A percentile compares a stretch with the other conserved stretches of the same genome.
Conservation (phyloP, 495 filamentous ascomycete genomes). For the Trichoderma gamsii region DNA sequence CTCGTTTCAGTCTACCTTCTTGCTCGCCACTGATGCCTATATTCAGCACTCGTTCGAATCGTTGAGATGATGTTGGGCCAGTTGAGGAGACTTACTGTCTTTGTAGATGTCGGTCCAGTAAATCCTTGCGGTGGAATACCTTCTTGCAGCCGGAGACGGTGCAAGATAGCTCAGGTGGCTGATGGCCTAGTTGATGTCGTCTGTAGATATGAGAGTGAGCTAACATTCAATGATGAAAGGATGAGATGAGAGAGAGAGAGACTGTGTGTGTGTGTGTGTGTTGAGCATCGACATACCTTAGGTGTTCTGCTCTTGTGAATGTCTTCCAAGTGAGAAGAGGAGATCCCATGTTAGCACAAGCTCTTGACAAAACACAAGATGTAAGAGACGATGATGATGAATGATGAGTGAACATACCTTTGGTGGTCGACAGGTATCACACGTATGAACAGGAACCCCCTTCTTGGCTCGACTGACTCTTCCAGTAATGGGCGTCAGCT, state of each 20-base stretch:
- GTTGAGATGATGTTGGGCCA: slow-evolving; percentile 18
- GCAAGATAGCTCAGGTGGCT: slow-evolving; percentile 62
- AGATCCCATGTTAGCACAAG: slow-evolving; percentile 19
- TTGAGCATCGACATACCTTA: slow-evolving; percentile 48
- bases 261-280: not conserved
- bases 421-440: slow-evolving; percentile 54
- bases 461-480: slow-evolving; percentile 80
- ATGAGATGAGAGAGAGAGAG: not conserved
- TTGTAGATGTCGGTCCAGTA: slow-evolving; percentile 72
- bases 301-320: slow-evolving; percentile 81
- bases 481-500: slow-evolving; percentile 63
- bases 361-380: not conserved
- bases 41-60: slow-evolving; percentile 34
- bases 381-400: not conserved
- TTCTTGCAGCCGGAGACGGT: slow-evolving; percentile 55
- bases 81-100: slow-evolving; percentile 58
- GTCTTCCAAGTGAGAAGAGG: slow-evolving; percentile 39
- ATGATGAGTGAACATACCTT: slow-evolving; percentile 48
- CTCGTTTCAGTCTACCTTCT: slow-evolving; percentile 10
- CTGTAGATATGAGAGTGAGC: slow-evolving; percentile 35
- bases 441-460: slow-evolving; percentile 71
- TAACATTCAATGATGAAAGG: not conserved
- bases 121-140: slow-evolving; percentile 65
- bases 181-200: slow-evolving; percentile 84
- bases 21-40: slow-evolving; percentile 15